phyloP scores from a whole-genome alignment of 768 basidiomycete species.

The Tubosaeta sp. region DNA sequence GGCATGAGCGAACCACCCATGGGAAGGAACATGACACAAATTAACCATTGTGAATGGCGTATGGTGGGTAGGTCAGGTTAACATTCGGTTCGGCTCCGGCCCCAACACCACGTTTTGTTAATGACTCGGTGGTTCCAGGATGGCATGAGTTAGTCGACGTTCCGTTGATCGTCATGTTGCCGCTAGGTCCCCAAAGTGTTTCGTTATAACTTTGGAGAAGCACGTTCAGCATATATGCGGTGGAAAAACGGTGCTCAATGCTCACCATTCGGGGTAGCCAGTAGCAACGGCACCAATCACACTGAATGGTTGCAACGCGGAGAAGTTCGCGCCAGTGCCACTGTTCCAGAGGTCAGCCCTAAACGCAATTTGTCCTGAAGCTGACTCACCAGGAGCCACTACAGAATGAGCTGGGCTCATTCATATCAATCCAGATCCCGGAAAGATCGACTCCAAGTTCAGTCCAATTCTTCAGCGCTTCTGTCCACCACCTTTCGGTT shows the following conservation, averaged over 20 bases:
- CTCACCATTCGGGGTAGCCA: conserved; percentile 74
- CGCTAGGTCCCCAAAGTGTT: conserved; percentile 59
- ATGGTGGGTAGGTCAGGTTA: conserved; percentile 57
- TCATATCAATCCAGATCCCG: conserved; percentile 71
- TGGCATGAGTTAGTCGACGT: conserved; percentile 51
- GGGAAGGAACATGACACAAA: conserved; percentile 5
- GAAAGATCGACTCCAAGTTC: conserved; percentile 50
- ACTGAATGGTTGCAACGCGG: conserved; percentile 54
- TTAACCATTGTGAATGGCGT: conserved; percentile 69
- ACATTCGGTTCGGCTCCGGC: conserved; percentile 44
- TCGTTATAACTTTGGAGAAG: too few species aligned
- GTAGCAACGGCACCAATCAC: conserved; percentile 32
- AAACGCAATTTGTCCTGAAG: background rate
- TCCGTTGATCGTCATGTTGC: conserved; percentile 72
- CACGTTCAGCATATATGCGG: too few species aligned
- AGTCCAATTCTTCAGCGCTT: conserved; percentile 54
- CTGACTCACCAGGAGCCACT: conserved; percentile 57
- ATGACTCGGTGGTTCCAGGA: too few species aligned
- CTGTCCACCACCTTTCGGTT: too few species aligned
- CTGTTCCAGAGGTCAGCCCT: conserved; percentile 5
- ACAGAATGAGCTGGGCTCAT: conserved; percentile 64
- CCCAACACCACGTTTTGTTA: conserved; percentile 48
- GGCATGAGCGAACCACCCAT: background rate
- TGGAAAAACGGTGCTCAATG: too few species aligned
- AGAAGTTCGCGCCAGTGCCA: conserved; percentile 53